Conservation (phyloP, 768 basidiomycete genomes). For the Cytidiella melzeri region DNA sequence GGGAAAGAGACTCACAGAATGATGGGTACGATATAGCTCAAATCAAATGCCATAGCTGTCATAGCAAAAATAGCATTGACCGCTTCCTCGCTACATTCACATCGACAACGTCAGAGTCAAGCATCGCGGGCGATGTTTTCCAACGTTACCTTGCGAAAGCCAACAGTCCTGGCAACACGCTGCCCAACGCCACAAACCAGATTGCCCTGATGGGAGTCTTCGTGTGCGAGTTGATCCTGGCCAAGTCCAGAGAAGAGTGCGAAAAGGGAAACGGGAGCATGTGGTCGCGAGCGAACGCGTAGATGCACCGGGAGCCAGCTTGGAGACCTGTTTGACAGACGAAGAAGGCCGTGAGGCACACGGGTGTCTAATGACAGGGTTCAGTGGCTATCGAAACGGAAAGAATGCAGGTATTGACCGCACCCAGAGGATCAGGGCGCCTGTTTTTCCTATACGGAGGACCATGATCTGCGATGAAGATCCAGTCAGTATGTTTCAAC, state of each 20-base stretch:
- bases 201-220: conserved; percentile 76
- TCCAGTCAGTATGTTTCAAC: too few species aligned
- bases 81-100: conserved; percentile 52
- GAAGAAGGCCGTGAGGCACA: conserved; percentile 68
- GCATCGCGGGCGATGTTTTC: too few species aligned
- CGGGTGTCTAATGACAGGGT: conserved; percentile 43
- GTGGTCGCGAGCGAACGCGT: conserved; percentile 18
- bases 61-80: conserved; percentile 72
- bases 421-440: conserved; percentile 75
- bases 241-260: conserved; percentile 18
- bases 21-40: conserved; percentile 80
- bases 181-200: conserved; percentile 61
- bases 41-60: conserved; percentile 69
- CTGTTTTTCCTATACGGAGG: conserved; percentile 67
- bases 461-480: conserved; percentile 65
- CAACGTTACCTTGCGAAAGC: conserved; percentile 74
- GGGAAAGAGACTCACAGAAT: conserved; percentile 36
- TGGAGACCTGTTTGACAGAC: conserved; percentile 7
- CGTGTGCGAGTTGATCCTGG: conserved; percentile 44
- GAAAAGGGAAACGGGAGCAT: conserved; percentile 77
- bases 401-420: conserved; percentile 65
- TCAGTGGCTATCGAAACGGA: conserved; percentile 37
- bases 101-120: too few species aligned
- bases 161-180: conserved; percentile 64
- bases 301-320: conserved; percentile 7